A percentile compares a stretch with the other conserved stretches of the same genome.
These are phyloP conservation scores for Firmiana major DNA, from an alignment of 345 rosid species.

Conservation along the genomic window DNA sequence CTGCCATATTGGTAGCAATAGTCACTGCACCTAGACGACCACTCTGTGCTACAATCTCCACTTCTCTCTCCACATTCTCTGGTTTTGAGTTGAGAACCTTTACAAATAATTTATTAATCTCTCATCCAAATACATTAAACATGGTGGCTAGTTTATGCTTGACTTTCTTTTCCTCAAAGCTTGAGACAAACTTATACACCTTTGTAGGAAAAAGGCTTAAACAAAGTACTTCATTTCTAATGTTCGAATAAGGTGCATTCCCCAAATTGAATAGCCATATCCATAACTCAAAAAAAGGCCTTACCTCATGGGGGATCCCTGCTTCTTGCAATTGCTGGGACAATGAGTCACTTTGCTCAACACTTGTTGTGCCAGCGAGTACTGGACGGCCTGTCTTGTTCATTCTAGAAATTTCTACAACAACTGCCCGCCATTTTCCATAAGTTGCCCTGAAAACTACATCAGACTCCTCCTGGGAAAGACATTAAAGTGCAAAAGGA, in stretches of 20 bases:
- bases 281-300: neutral
- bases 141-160: neutral
- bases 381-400: conserved; percentile 88
- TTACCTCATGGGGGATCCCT: conserved; percentile 90
- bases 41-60: conserved; percentile 98
- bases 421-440: conserved; percentile 97
- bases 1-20: conserved; percentile 98
- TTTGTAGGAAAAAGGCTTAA: neutral
- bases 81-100: conserved; percentile 99
- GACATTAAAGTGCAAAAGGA: conserved; percentile 16
- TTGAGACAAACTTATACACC: neutral
- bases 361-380: conserved; percentile 97
- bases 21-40: conserved; percentile 98
- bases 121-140: neutral
- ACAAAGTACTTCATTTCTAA: conserved; percentile 2
- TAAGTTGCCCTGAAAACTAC: conserved; percentile 85
- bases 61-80: conserved; percentile 99
- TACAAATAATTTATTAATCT: conserved; percentile 21
- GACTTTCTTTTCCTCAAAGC: neutral
- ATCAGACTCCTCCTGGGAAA: conserved; percentile 89
- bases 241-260: neutral
- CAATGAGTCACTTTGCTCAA: conserved; percentile 94
- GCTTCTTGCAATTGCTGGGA: conserved; percentile 80
- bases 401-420: conserved; percentile 94
- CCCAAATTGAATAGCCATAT: neutral